Evolutionary conservation across 1,139 yeast species (phyloP).

Genomic region (Pichia sp.): DNA sequence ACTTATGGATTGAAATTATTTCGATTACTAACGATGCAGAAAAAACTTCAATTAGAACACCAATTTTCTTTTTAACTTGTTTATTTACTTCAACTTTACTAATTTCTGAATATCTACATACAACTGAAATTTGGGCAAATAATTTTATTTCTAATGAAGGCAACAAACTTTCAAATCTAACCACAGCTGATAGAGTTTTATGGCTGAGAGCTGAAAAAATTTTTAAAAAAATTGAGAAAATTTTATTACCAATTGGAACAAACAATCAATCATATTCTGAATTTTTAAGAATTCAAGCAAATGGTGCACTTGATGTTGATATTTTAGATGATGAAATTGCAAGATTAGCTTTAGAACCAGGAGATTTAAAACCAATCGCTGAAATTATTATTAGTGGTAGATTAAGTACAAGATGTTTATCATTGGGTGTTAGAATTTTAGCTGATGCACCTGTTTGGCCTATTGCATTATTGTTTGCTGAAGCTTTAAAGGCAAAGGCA

Average conservation of each 20-base stretch:
- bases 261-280: constrained; percentile 48
- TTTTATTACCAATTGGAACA: constrained; percentile 39
- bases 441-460: constrained; percentile 88
- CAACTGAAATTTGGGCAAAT: constrained; percentile 46
- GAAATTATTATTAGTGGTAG: constrained; percentile 41
- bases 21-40: constrained; percentile 56
- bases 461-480: constrained; percentile 66
- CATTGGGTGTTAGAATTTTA: constrained; percentile 62
- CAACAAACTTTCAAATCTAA: constrained; percentile 20
- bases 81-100: constrained; percentile 55
- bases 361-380: constrained; percentile 36
- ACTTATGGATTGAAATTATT: constrained; percentile 64
- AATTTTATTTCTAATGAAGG: constrained; percentile 23
- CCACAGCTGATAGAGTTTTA: constrained; percentile 41
- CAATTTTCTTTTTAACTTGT: constrained; percentile 66
- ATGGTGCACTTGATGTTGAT: constrained; percentile 48
- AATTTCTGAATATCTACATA: constrained; percentile 53
- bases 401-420: constrained; percentile 50
- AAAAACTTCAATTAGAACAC: constrained; percentile 61
- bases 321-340: constrained; percentile 40
- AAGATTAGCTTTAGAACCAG: constrained; percentile 37
- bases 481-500: constrained; percentile 65
- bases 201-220: constrained; percentile 48
- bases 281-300: constrained; percentile 46
- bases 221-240: constrained; percentile 51